Conservation (phyloP, 768 basidiomycete genomes). For the Albatrellus ellisii region DNA sequence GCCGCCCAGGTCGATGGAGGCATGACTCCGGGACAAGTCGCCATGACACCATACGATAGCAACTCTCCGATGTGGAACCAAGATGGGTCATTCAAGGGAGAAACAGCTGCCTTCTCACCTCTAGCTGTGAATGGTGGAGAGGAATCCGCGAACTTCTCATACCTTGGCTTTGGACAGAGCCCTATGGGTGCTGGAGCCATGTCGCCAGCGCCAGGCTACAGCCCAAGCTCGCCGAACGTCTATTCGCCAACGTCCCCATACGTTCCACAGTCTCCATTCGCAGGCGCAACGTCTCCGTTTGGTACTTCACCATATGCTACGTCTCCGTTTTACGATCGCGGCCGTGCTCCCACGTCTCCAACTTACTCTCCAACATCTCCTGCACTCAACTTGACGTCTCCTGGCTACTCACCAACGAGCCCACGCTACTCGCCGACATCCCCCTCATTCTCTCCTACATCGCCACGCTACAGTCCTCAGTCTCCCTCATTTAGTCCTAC, state of each 20-base stretch:
- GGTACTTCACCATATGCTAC: slow-evolving; percentile 72
- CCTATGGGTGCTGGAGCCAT: slow-evolving; percentile 74
- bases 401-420: slow-evolving; percentile 54
- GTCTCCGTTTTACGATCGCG: slow-evolving; percentile 68
- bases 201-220: slow-evolving; percentile 86
- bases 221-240: slow-evolving; percentile 81
- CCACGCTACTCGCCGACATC: slow-evolving; percentile 80
- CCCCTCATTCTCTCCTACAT: slow-evolving; percentile 80
- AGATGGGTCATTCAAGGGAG: slow-evolving; percentile 62
- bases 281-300: slow-evolving; percentile 73
- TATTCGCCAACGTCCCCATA: slow-evolving; percentile 89
- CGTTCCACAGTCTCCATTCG: slow-evolving; percentile 74
- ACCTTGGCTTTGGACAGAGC: slow-evolving; percentile 73
- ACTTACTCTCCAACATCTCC: slow-evolving; percentile 86
- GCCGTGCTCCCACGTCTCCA: slow-evolving; percentile 60
- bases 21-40: slow-evolving; percentile 85
- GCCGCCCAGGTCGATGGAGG: slow-evolving; percentile 72
- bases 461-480: slow-evolving; percentile 83
- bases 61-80: slow-evolving; percentile 74
- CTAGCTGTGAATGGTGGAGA: slow-evolving; percentile 76
- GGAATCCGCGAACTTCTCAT: slow-evolving; percentile 62
- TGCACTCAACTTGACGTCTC: slow-evolving; percentile 69
- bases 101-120: slow-evolving; percentile 89
- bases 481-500: slow-evolving; percentile 88
- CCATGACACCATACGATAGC: slow-evolving; percentile 94